Evolutionary conservation across 2,329 filamentous ascomycete species (phyloP).

Genomic region (Aaosphaeria arxii): DNA sequence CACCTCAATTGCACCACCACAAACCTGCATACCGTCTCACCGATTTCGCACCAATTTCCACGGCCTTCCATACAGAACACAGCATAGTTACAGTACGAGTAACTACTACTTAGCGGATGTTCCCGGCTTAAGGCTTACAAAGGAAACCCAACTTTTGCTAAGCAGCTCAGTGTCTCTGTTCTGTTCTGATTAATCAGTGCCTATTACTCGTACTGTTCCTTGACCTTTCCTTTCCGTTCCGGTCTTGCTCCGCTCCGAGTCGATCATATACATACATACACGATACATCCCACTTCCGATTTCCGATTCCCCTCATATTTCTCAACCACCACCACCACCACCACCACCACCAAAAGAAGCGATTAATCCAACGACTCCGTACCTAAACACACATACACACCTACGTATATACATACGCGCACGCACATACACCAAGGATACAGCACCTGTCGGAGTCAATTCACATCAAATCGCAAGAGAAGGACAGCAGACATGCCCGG

Average conservation of each 20-base stretch:
- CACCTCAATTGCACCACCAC: no score
- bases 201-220: no score
- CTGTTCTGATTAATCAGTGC: no score
- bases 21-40: no score
- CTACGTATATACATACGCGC: no score
- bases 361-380: neutral
- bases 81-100: no score
- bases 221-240: no score
- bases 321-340: neutral
- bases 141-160: constrained; percentile 3
- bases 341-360: neutral
- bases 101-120: constrained; percentile 4
- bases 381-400: neutral
- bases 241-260: no score
- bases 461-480: neutral
- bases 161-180: neutral
- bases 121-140: constrained; percentile 15
- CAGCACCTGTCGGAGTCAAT: neutral
- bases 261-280: no score
- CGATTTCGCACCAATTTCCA: no score
- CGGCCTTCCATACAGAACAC: no score
- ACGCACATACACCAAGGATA: neutral
- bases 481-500: constrained; percentile 17
- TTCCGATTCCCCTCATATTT: neutral
- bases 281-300: neutral